Percentiles rank a stretch among this genome's conserved stretches.
Conservation (phyloP, 371 early-diverging fungal genomes). For the Lichtheimia ramosa region DNA sequence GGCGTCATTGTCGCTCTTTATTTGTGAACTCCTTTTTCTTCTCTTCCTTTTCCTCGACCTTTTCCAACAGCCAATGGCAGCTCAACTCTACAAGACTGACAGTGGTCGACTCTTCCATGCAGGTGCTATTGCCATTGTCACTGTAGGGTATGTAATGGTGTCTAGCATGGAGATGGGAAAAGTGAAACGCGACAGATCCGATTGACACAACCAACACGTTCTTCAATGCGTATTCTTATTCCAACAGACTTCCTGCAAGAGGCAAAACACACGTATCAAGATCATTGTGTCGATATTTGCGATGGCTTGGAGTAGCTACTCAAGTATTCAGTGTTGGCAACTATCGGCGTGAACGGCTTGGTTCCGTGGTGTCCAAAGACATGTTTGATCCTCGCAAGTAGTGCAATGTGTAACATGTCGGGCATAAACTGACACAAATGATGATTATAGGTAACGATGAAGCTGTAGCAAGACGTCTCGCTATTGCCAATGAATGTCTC, state of each 20-base stretch:
- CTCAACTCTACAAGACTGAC: conserved; percentile 23
- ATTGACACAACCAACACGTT: neutral
- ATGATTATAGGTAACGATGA: conserved; percentile 55
- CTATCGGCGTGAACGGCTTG: conserved; percentile 86
- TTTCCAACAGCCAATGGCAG: conserved; percentile 12
- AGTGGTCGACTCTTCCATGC: conserved; percentile 62
- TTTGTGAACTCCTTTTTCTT: neutral
- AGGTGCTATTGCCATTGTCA: conserved; percentile 80
- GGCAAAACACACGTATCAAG: conserved; percentile 88
- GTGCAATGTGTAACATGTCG: neutral
- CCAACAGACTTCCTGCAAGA: conserved; percentile 79
- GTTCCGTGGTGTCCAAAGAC: conserved; percentile 64
- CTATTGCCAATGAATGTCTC: conserved; percentile 76
- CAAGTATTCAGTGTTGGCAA: conserved; percentile 97
- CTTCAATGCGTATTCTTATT: neutral
- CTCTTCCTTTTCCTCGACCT: neutral
- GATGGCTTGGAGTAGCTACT: conserved; percentile 92
- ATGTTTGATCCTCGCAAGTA: conserved; percentile 86
- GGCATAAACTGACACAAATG: neutral
- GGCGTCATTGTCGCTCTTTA: neutral
- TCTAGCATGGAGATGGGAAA: neutral
- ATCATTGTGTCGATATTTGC: conserved; percentile 89
- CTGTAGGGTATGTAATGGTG: conserved; percentile 66
- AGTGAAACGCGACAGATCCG: neutral
- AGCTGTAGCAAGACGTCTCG: conserved; percentile 50